Conservation (phyloP, 1,284 basidiomycete genomes). For the Ganoderma boninense region DNA sequence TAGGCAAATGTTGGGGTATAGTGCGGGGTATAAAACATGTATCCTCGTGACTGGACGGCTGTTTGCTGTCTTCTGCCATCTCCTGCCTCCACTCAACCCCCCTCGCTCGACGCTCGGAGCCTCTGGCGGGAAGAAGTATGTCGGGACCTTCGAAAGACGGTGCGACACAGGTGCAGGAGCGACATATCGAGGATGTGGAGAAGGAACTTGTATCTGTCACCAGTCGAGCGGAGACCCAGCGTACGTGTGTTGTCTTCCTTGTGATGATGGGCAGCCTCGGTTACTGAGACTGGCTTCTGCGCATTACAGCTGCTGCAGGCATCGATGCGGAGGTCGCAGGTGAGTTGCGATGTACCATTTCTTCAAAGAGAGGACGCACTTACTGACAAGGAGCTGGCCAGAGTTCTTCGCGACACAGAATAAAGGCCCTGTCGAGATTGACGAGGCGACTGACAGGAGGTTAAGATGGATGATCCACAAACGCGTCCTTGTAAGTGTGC, state of each 20-base stretch:
- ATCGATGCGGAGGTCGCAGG: conserved; percentile 56
- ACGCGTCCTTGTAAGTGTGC: conserved; percentile 48
- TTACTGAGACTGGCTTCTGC: conserved; percentile 7
- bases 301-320: conserved; percentile 38
- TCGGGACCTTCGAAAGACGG: conserved; percentile 31
- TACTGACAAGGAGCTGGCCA: conserved; percentile 18
- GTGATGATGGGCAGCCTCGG: background rate
- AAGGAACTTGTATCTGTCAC: conserved; percentile 42
- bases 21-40: conserved; percentile 13
- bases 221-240: conserved; percentile 26
- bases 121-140: conserved; percentile 6
- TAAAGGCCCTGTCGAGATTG: conserved; percentile 46
- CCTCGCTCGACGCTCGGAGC: background rate
- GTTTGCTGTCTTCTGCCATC: conserved; percentile 4
- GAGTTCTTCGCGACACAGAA: conserved; percentile 52
- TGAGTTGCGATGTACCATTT: background rate
- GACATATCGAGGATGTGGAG: conserved; percentile 40
- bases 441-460: conserved; percentile 53
- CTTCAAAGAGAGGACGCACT: background rate
- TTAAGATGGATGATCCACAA: conserved; percentile 60
- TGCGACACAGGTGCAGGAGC: conserved; percentile 11
- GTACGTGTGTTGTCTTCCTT: conserved; percentile 21
- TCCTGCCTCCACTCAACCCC: background rate
- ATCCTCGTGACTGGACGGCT: background rate
- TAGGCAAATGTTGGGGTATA: conserved; percentile 2